Base-by-base conservation (phyloP, 768 basidiomycete species). In the Pisolithus albus region DNA sequence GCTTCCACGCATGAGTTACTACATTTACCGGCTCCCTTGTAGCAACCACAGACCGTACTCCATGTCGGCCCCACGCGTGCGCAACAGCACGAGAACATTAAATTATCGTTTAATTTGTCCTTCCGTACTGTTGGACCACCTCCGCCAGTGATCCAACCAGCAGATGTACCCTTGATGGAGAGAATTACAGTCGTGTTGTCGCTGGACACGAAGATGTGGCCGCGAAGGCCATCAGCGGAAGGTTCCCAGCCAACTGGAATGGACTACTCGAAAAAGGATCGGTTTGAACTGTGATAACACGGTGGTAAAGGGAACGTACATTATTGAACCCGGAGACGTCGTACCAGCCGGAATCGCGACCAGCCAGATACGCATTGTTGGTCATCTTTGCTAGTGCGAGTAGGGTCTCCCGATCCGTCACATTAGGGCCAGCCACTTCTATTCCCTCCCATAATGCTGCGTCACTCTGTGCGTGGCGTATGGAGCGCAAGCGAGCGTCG, bases 51-150 rank as follows among this genome's bases (percentile, higher is more conserved):
- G 1, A 96, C 95, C 0, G 95, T 77, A 18, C 80, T 82, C 95
- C 95, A 98, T 0, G 90, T 90, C 49, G 92, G 89, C 32, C 88
- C 91, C n/a, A 97, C 89, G 7, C 88, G 78, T 2, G 92, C 94
- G 61, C 95, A 98, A 67, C 95, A 98, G 68, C 95, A 98, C 4
- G 91, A 87, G 72, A 95, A 95, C 32, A 98, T 71, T n/a, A 94
- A 71, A 62, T 95, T 98, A 61, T 97, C 94, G 69, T 98, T 98
- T 52, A 85, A 68, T 70, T 93, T 95, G 73, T 98, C 95, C 67
- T 88, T 96, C 61, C 75, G 78, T 38, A 81, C 77, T 8, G 94
- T 96, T 11, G 88, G 84, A 5, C 92, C 92, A 2, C 88, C 85
- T 16, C 81, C 82, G 7, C 89, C 76, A 61, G 84, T 77, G 8